Base-by-base conservation (phyloP, 225 moss, liverwort and hornwort species). In the Sphagnum contortum region DNA sequence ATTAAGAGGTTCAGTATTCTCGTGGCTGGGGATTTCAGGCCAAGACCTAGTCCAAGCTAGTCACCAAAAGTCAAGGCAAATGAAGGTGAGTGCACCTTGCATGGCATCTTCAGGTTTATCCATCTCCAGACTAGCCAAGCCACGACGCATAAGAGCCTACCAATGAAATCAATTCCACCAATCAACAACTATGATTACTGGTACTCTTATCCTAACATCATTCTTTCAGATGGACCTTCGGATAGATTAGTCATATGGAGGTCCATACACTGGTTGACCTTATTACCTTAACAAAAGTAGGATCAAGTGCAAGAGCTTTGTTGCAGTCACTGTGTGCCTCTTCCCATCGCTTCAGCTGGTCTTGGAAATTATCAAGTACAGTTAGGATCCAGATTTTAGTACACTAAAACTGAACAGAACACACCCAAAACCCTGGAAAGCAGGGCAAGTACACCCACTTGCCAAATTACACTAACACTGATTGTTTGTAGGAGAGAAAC, bases 101-200 rank as follows among this genome's bases (percentile, higher is more conserved):
- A 81, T 44, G 11, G 80, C 80, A 47, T 84, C 68, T 57, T 81
- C 66, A 4, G 75, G 68, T 47, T 71, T 75, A 0, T 78, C 55
- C 75, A 84, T 60, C 8, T 84, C 66, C 9, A 84, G 44, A 69
- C 72, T 57, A 53, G 84, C 84, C 6, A 84, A 61, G 48, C 77
- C 84, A 47, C 78, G 66, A 11, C 80, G 75, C 80, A 84, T 73
- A 7, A 80, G 72, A 9, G 75, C 84, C 84, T 84, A 48, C 11
- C 49, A 63, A 12, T 8, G 49, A 2, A 6, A 64, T 12, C 62
- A 6, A 29, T 29, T 29, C 29, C 29, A 29, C 29, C 29, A 29
- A 29, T 29, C 29, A 29, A 29, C 29, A 29, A 29, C 29, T 29
- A 29, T 29, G 29, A 29, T 29, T 29, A 29, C 29, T 29, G 29